A percentile compares a stretch with the other conserved stretches of the same genome.
These are phyloP conservation scores for Lipomyces sp. DNA, from an alignment of 805 yeast species.

Conservation along the genomic window DNA sequence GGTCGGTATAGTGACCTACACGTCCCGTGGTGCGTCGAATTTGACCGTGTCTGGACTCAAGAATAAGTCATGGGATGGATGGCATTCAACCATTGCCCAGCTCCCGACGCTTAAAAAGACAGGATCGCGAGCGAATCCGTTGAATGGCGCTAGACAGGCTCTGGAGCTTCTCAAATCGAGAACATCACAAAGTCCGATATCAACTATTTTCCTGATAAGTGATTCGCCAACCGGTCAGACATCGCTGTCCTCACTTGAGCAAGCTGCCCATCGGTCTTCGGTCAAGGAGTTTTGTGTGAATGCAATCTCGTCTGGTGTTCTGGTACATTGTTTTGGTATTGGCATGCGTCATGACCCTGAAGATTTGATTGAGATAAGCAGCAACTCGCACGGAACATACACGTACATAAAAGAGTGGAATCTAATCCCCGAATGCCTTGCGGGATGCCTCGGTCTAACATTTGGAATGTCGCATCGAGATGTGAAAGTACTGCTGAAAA, in stretches of 20 bases:
- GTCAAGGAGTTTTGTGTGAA: conserved; percentile 9
- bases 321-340: conserved; percentile 40
- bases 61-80: conserved; percentile 23
- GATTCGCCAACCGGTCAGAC: conserved; percentile 9
- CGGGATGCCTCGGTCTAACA: conserved; percentile 34
- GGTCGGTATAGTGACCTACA: conserved; percentile 22
- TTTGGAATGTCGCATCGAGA: conserved; percentile 30
- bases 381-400: conserved; percentile 37
- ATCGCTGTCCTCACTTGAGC: conserved; percentile 10
- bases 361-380: conserved; percentile 26
- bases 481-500: conserved; percentile 22
- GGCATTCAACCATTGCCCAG: conserved; percentile 16
- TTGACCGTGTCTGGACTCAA: conserved; percentile 20
- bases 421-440: conserved; percentile 24
- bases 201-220: conserved; percentile 15
- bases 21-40: conserved; percentile 11
- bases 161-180: conserved; percentile 16
- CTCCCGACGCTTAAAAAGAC: conserved; percentile 11
- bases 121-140: conserved; percentile 11
- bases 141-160: conserved; percentile 20
- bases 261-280: not conserved
- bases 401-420: conserved; percentile 38
- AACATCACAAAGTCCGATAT: conserved; percentile 14
- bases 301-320: conserved; percentile 11
- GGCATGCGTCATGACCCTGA: conserved; percentile 36